Base-by-base conservation (phyloP, 495 filamentous ascomycete genomes). In the Penicillium fimorum region DNA sequence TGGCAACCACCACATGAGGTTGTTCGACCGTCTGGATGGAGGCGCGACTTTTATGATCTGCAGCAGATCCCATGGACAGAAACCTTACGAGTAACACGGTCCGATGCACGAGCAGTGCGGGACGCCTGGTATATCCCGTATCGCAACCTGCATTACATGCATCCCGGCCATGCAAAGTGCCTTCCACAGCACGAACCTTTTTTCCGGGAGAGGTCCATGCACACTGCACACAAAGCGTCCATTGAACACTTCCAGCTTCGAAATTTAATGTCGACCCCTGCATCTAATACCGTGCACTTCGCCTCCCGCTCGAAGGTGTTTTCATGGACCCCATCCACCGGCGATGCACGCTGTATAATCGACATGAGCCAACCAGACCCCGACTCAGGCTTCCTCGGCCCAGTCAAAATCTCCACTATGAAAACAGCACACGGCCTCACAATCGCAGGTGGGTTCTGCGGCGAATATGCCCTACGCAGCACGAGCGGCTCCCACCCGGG, bases 171-270 rank as follows among this genome's bases (percentile, higher is more conserved):
- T 25, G 67, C 71, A 6, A 56, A 63, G 25, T 60, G 57, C 17
- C 65, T 76, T 7, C 64, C 70, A 4, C 55, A 57, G 15, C 54
- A 59, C 9, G 76, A 76, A 47, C 50, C 49, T 1, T 90, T 80
- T 67, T 93, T 90, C 71, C 76, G 79, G 15, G 94, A 87, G 58
- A 82, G 82, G 18, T 78, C 82, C 27, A 91, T 91, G 83, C 81
- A 88, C 55, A 83, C 88, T 4, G 70, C 75, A 35, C 79, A 82
- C 27, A 79, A 83, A 41, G 81, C 89, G 18, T 79, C 80, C 27
- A 73, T 93, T 24, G 76, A 87, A 35, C 93, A 97, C 70, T 96
- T 96, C 62, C 93, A 97, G 63, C 82, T 97, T 15, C 89, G 93
- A 46, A 93, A 96, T 66, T 71, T 94, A 2, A 78, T 97, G 55